These are phyloP conservation scores for Arctium minus DNA, from an alignment of 129 eudicot genomes.

Conservation along the genomic window DNA sequence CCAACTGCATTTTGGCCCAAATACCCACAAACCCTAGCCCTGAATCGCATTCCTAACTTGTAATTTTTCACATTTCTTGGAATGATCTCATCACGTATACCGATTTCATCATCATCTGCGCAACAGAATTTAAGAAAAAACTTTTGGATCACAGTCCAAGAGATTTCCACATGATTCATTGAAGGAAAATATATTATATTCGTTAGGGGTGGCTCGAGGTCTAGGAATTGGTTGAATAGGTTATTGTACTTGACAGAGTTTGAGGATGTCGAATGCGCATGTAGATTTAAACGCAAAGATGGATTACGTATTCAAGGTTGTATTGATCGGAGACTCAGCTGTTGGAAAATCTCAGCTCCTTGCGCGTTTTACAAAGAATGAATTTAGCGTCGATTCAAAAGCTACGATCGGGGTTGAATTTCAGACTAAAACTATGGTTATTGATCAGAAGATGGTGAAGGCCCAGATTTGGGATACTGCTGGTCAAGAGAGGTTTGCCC, in stretches of 20 bases:
- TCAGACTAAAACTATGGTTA: constrained; percentile 45
- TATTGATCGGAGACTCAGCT: constrained; percentile 63
- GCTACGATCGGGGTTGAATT: constrained; percentile 68
- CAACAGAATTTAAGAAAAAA: not conserved
- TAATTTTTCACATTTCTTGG: not conserved
- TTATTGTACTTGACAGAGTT: not conserved
- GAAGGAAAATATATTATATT: not conserved
- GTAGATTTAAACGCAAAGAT: constrained; percentile 40
- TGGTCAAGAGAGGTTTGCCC: constrained; percentile 64
- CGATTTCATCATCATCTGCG: not conserved
- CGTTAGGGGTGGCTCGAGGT: not conserved
- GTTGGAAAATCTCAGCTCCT: constrained; percentile 69
- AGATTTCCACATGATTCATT: constrained; percentile 20
- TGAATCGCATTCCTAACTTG: not conserved
- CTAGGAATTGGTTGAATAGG: not conserved
- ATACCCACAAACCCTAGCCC: constrained; percentile 28
- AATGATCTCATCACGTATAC: not conserved
- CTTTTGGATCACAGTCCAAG: constrained; percentile 17
- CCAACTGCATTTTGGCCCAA: constrained; percentile 7
- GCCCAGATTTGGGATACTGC: constrained; percentile 74
- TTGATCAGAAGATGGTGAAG: constrained; percentile 52
- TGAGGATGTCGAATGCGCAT: constrained; percentile 27
- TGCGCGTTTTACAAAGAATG: constrained; percentile 52
- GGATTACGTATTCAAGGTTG: constrained; percentile 63
- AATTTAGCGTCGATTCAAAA: constrained; percentile 55